Conservation (phyloP, 768 basidiomycete genomes). For the Psilocybe subaeruginosa region DNA sequence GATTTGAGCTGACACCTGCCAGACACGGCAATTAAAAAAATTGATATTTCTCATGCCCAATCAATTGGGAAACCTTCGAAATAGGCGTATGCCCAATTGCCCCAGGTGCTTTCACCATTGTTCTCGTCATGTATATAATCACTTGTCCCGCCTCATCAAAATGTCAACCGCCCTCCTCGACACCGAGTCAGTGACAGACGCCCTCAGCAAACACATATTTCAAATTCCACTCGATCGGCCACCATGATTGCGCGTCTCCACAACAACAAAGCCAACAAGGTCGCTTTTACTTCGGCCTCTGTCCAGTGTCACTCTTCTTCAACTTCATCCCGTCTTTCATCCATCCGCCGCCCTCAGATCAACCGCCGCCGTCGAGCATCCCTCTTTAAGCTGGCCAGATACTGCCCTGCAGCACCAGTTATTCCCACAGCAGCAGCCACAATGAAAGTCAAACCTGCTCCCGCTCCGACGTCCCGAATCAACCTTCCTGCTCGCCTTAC, state of each 20-base stretch:
- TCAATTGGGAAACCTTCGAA: background rate
- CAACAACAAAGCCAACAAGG: slow-evolving; percentile 20
- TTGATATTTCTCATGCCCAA: slow-evolving; percentile 1
- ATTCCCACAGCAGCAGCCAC: background rate
- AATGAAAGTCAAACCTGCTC: background rate
- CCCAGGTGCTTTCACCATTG: slow-evolving; percentile 10
- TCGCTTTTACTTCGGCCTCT: background rate
- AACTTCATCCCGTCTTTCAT: background rate
- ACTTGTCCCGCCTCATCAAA: background rate
- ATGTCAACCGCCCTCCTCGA: slow-evolving; percentile 9
- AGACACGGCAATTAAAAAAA: slow-evolving; percentile 3
- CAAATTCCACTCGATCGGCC: slow-evolving; percentile 1
- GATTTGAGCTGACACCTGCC: slow-evolving; percentile 3
- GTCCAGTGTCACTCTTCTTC: background rate
- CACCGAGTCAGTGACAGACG: background rate
- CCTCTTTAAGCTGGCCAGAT: slow-evolving; percentile 5
- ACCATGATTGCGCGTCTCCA: slow-evolving; percentile 18
- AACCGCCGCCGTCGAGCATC: background rate
- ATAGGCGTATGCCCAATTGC: background rate
- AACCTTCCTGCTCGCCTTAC: background rate
- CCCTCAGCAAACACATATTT: background rate
- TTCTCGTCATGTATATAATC: slow-evolving; percentile 12
- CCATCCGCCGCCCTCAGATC: background rate
- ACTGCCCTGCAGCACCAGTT: background rate
- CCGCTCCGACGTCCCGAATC: background rate